phyloP scores from a whole-genome alignment of 345 rosid genomes.

The Bretschneidera sinensis region DNA sequence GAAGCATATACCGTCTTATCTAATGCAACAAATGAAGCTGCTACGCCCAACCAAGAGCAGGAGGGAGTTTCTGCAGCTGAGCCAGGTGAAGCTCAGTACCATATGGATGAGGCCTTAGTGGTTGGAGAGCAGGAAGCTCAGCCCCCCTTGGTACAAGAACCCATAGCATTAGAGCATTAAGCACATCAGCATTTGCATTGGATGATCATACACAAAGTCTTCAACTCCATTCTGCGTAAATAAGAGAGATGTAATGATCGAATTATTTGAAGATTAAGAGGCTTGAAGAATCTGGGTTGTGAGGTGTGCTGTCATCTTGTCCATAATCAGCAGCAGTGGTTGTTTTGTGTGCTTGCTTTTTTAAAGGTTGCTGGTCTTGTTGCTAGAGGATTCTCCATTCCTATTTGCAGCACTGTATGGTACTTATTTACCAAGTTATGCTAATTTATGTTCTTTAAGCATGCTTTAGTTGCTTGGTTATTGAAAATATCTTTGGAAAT shows the following conservation, averaged over 20 bases:
- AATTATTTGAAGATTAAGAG: conserved; percentile 21
- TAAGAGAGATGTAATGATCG: conserved; percentile 24
- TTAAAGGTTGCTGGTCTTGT: conserved; percentile 30
- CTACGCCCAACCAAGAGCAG: conserved; percentile 24
- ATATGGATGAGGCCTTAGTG: too few relatives aligned
- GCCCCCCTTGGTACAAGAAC: conserved; percentile 40
- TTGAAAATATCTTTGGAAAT: conserved; percentile 29
- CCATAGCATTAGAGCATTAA: conserved; percentile 33
- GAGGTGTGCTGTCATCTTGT: conserved; percentile 32
- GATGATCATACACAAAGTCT: conserved; percentile 20
- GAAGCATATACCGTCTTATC: conserved; percentile 18
- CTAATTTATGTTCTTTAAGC: conserved; percentile 29
- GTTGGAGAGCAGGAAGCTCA: too few relatives aligned
- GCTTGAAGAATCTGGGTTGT: conserved; percentile 23
- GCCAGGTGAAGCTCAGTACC: too few relatives aligned
- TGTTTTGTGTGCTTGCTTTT: conserved; percentile 38
- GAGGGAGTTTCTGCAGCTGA: too few relatives aligned
- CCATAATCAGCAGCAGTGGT: conserved; percentile 31
- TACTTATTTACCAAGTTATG: conserved; percentile 16
- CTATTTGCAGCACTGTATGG: conserved; percentile 28
- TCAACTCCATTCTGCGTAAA: conserved; percentile 23
- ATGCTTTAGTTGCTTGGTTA: conserved; percentile 22
- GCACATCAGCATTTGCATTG: conserved; percentile 16
- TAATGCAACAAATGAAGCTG: conserved; percentile 10
- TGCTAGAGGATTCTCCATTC: conserved; percentile 29